phyloP scores from a whole-genome alignment of 345 rosid species.

The Geranium brycei region DNA sequence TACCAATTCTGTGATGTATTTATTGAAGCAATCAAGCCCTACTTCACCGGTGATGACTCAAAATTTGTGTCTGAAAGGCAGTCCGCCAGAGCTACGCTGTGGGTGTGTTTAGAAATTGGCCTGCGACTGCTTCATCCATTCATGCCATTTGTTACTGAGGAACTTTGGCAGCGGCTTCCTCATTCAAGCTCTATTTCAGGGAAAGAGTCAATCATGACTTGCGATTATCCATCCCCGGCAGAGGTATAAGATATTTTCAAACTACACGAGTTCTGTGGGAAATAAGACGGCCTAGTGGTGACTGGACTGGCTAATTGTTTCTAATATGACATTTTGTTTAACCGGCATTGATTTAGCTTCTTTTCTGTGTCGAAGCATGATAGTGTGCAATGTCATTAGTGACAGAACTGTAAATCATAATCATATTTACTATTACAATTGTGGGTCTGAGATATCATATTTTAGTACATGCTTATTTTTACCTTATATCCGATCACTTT shows the following conservation, averaged over 20 bases:
- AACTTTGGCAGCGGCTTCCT: constrained; percentile 93
- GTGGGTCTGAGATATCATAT: background rate
- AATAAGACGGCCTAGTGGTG: background rate
- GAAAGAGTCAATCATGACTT: constrained; percentile 66
- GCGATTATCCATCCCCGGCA: constrained; percentile 54
- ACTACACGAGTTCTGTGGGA: background rate
- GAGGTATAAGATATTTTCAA: constrained; percentile 34
- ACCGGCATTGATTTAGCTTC: too few species aligned
- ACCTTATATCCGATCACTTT: background rate
- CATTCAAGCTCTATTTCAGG: constrained; percentile 25
- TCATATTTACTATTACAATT: background rate
- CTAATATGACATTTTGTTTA: too few species aligned
- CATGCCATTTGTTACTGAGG: constrained; percentile 92
- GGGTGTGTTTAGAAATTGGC: constrained; percentile 79
- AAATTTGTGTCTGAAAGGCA: constrained; percentile 47
- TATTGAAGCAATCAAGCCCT: constrained; percentile 84
- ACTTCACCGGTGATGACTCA: constrained; percentile 48
- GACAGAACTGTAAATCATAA: background rate
- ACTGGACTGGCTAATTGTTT: too few species aligned
- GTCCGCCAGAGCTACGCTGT: constrained; percentile 54
- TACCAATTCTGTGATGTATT: constrained; percentile 90
- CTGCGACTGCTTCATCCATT: constrained; percentile 87
- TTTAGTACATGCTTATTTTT: too few species aligned
- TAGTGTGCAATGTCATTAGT: background rate
- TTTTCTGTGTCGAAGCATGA: background rate